These are phyloP conservation scores for Kwoniella europaea DNA, from an alignment of 768 basidiomycete genomes.

Conservation along the genomic window DNA sequence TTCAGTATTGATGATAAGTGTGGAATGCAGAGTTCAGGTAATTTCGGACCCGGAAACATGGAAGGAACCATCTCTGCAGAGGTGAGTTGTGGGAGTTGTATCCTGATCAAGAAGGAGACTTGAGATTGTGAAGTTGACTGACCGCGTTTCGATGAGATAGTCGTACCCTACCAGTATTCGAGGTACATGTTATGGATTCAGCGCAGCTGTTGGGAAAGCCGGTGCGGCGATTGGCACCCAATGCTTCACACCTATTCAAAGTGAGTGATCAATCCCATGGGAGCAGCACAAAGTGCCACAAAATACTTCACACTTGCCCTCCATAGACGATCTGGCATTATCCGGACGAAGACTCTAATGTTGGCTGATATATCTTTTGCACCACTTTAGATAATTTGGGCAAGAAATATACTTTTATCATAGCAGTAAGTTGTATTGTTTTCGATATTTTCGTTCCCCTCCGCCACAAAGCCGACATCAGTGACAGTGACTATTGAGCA, in stretches of 20 bases:
- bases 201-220: constrained; percentile 56
- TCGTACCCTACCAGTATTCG: constrained; percentile 65
- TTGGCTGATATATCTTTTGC: not conserved
- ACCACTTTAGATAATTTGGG: constrained; percentile 33
- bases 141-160: constrained; percentile 58
- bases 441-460: not conserved
- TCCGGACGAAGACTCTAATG: no score
- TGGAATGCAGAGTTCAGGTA: constrained; percentile 62
- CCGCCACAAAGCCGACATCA: not conserved
- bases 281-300: not conserved
- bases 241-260: constrained; percentile 44
- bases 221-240: constrained; percentile 63
- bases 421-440: constrained; percentile 26
- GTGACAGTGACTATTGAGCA: no score
- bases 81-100: constrained; percentile 6
- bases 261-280: constrained; percentile 3
- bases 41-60: constrained; percentile 74
- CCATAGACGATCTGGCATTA: no score
- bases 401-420: constrained; percentile 50
- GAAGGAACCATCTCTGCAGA: constrained; percentile 39
- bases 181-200: constrained; percentile 70
- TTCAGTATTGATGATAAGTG: no score
- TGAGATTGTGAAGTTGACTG: not conserved
- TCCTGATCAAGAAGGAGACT: not conserved
- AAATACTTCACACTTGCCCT: no score